These are phyloP conservation scores for Dissophora globulifera DNA, from an alignment of 192 early-diverging fungal genomes.

Conservation along the genomic window DNA sequence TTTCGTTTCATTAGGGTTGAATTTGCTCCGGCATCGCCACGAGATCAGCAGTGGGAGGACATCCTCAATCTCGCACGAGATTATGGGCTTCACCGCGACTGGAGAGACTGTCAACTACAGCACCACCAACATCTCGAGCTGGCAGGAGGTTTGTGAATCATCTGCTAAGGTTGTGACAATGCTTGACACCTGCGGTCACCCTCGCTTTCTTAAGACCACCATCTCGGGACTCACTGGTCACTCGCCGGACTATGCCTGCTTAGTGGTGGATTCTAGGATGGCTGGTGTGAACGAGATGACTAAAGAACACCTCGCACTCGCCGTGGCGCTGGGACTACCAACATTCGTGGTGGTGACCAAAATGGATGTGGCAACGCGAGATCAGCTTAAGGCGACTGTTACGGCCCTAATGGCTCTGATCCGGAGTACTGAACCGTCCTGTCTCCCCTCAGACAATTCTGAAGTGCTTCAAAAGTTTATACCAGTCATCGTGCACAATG, in stretches of 20 bases:
- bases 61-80: slow-evolving; percentile 87
- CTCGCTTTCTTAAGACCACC: slow-evolving; percentile 91
- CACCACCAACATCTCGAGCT: slow-evolving; percentile 67
- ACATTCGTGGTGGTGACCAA: slow-evolving; percentile 90
- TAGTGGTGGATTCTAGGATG: slow-evolving; percentile 79
- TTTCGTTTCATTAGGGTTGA: too few relatives aligned
- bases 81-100: slow-evolving; percentile 82
- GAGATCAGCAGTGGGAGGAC: slow-evolving; percentile 93
- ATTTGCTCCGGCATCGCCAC: slow-evolving; percentile 89
- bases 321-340: slow-evolving; percentile 82
- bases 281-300: slow-evolving; percentile 73
- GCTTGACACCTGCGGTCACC: slow-evolving; percentile 90
- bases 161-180: slow-evolving; percentile 86
- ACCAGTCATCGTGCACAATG: slow-evolving; percentile 56
- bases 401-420: slow-evolving; percentile 60
- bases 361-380: slow-evolving; percentile 74
- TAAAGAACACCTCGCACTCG: slow-evolving; percentile 83
- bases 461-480: slow-evolving; percentile 32
- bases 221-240: slow-evolving; percentile 91
- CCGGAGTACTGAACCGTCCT: slow-evolving; percentile 54
- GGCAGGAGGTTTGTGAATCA: slow-evolving; percentile 84
- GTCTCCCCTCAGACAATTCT: slow-evolving; percentile 48
- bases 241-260: slow-evolving; percentile 88
- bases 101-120: slow-evolving; percentile 82
- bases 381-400: slow-evolving; percentile 58